Conservation (phyloP, 106 monocot species). For the Dactylorhiza incarnata region DNA sequence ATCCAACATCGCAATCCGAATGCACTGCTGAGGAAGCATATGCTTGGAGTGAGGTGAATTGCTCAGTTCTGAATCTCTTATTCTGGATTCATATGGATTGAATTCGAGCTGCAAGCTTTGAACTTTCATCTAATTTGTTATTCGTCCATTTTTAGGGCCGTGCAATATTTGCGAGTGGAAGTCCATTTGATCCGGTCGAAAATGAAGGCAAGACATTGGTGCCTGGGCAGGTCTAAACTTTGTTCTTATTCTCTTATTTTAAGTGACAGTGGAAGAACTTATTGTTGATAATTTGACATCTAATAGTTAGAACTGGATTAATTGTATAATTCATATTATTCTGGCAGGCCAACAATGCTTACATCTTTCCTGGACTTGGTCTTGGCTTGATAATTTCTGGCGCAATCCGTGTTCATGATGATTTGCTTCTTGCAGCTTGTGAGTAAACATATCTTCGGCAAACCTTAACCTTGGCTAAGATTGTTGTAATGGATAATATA, state of each 20-base stretch:
- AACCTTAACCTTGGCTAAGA: too few relatives aligned
- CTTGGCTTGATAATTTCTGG: conserved; percentile 35
- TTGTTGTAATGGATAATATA: too few relatives aligned
- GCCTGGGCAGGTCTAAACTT: conserved; percentile 12
- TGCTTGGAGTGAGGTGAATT: conserved; percentile 54
- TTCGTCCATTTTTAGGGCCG: conserved; percentile 6
- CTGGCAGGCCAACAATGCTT: conserved; percentile 29
- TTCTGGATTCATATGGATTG: neutral
- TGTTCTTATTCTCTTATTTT: neutral
- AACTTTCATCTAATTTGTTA: neutral
- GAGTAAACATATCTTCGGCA: conserved; percentile 7
- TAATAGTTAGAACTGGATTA: too few relatives aligned
- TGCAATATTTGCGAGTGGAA: conserved; percentile 16
- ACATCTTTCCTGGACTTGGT: conserved; percentile 38
- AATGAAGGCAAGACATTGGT: conserved; percentile 10
- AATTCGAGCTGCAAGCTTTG: neutral
- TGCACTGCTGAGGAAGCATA: conserved; percentile 78
- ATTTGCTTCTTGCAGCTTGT: conserved; percentile 44
- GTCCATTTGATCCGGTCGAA: conserved; percentile 22
- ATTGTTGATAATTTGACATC: too few relatives aligned
- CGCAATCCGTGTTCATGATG: conserved; percentile 37
- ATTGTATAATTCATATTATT: neutral
- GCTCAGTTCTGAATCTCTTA: neutral
- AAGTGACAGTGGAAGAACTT: too few relatives aligned
- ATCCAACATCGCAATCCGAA: conserved; percentile 66